Percentiles rank a stretch among this genome's conserved stretches.
These are phyloP conservation scores for Flaveria bidentis DNA, from an alignment of 129 eudicot genomes.

Conservation along the genomic window DNA sequence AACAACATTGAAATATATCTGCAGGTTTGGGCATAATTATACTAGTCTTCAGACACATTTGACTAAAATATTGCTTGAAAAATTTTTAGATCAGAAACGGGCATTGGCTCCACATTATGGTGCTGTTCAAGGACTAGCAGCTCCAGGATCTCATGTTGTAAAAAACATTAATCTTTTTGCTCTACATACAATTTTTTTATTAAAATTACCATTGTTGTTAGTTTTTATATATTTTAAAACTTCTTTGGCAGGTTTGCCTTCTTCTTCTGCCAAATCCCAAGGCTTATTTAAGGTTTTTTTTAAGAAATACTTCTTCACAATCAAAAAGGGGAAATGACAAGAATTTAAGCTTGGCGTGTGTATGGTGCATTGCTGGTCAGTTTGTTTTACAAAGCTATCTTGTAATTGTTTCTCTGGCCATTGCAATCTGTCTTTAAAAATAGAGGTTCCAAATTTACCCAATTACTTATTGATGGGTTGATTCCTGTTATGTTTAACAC, in stretches of 20 bases:
- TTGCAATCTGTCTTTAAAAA: not conserved
- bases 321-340: slow-evolving; percentile 58
- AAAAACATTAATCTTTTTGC: not conserved
- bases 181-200: not conserved
- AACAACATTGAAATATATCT: slow-evolving; percentile 8
- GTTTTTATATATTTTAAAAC: slow-evolving; percentile 14
- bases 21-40: slow-evolving; percentile 70
- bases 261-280: slow-evolving; percentile 57
- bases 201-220: not conserved
- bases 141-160: slow-evolving; percentile 72
- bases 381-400: slow-evolving; percentile 12
- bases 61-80: slow-evolving; percentile 44
- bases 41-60: slow-evolving; percentile 61
- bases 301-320: slow-evolving; percentile 54
- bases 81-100: slow-evolving; percentile 63
- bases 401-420: not conserved
- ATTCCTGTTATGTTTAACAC: too few species aligned
- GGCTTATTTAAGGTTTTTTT: slow-evolving; percentile 49
- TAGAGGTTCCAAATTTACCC: not conserved
- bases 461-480: not conserved
- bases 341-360: slow-evolving; percentile 77
- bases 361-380: slow-evolving; percentile 73
- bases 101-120: slow-evolving; percentile 74
- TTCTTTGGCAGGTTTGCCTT: slow-evolving; percentile 50
- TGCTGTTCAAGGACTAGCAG: slow-evolving; percentile 74